Percentiles rank a stretch among this genome's conserved stretches.
These are phyloP conservation scores for Aureobasidium leucospermi DNA, from an alignment of 2,329 filamentous ascomycete genomes.

Conservation along the genomic window DNA sequence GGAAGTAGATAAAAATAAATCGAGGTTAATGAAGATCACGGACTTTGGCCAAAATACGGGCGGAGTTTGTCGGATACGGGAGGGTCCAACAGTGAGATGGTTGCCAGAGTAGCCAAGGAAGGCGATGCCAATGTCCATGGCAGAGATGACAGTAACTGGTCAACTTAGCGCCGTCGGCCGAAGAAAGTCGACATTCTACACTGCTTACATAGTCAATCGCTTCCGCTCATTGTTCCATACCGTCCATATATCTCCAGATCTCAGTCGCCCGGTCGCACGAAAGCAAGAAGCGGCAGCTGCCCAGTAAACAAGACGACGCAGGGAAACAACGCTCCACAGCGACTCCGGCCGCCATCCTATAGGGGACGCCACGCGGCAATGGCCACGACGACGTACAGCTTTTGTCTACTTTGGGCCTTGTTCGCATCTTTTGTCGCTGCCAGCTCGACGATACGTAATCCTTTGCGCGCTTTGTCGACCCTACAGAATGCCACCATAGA, in stretches of 20 bases:
- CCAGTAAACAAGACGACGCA: neutral
- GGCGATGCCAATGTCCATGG: neutral
- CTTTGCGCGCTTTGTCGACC: conserved; percentile 64
- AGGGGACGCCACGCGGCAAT: conserved; percentile 6
- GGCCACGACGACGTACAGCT: neutral
- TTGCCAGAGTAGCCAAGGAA: conserved; percentile 3
- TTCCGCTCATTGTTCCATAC: neutral
- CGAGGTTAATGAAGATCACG: neutral
- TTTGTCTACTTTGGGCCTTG: conserved; percentile 6
- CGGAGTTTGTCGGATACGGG: neutral
- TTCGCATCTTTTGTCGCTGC: conserved; percentile 21
- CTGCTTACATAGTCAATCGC: neutral
- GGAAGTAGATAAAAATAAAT: neutral
- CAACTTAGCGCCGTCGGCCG: conserved; percentile 1
- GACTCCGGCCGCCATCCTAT: neutral
- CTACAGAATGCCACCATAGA: conserved; percentile 71
- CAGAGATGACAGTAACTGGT: neutral
- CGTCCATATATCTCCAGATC: neutral
- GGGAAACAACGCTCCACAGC: neutral
- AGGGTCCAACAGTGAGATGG: neutral
- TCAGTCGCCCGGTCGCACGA: no score
- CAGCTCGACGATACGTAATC: conserved; percentile 63
- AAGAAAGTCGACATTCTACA: neutral
- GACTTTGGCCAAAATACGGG: neutral
- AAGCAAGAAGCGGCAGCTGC: neutral